A percentile compares a stretch with the other conserved stretches of the same genome.
phyloP scores from a whole-genome alignment of 2,329 filamentous ascomycete genomes.

The Bertia moriformis region DNA sequence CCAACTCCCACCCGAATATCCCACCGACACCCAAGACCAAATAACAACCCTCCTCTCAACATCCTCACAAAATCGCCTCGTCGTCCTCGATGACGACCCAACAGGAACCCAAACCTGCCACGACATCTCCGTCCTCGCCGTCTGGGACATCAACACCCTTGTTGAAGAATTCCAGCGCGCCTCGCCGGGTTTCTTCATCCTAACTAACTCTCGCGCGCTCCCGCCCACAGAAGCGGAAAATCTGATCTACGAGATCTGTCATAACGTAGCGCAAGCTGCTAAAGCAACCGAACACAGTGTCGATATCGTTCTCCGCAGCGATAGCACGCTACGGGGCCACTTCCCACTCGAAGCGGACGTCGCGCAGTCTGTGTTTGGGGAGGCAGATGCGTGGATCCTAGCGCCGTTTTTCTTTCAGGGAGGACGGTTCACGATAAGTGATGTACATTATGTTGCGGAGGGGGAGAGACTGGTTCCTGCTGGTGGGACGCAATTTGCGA shows the following conservation, averaged over 20 bases:
- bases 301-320: slow-evolving; percentile 39
- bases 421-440: slow-evolving; percentile 37
- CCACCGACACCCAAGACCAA: slow-evolving; percentile 13
- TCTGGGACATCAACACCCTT: slow-evolving; percentile 31
- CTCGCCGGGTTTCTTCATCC: slow-evolving; percentile 37
- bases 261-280: slow-evolving; percentile 28
- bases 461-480: slow-evolving; percentile 31
- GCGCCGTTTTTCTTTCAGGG: slow-evolving; percentile 46
- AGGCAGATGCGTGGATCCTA: slow-evolving; percentile 34
- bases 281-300: slow-evolving; percentile 20
- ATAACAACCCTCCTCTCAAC: slow-evolving; percentile 7
- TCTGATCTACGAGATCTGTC: slow-evolving; percentile 33
- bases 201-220: slow-evolving; percentile 42
- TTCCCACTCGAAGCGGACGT: slow-evolving; percentile 39
- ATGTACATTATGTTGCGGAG: slow-evolving; percentile 43
- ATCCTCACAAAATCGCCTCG: slow-evolving; percentile 9
- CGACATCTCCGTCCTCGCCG: slow-evolving; percentile 35
- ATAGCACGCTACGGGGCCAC: slow-evolving; percentile 40
- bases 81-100: slow-evolving; percentile 37
- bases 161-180: slow-evolving; percentile 24
- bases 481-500: slow-evolving; percentile 36
- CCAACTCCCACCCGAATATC: slow-evolving; percentile 13
- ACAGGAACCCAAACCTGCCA: slow-evolving; percentile 50
- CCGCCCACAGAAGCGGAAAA: slow-evolving; percentile 27
- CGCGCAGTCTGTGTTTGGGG: slow-evolving; percentile 30